These are phyloP conservation scores for Coemansia sp. DNA, from an alignment of 192 early-diverging fungal genomes.

Conservation along the genomic window DNA sequence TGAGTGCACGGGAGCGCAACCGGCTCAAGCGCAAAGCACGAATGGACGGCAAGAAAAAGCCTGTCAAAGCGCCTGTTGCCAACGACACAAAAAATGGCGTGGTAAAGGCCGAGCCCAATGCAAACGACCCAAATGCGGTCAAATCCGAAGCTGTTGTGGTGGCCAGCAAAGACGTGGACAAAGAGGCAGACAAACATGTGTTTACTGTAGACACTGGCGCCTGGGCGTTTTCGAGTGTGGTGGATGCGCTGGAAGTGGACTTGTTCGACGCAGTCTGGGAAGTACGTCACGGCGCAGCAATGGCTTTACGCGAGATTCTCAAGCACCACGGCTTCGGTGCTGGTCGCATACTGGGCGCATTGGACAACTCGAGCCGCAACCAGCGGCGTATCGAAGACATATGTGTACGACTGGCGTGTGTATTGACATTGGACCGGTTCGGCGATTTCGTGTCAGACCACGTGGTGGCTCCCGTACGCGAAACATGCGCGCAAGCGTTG, in stretches of 20 bases:
- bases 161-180: background rate
- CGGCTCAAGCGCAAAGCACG: conserved; percentile 85
- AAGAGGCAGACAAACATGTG: conserved; percentile 53
- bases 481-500: conserved; percentile 84
- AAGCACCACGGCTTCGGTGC: conserved; percentile 82
- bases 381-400: conserved; percentile 83
- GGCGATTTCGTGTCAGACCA: conserved; percentile 96
- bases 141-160: background rate
- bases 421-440: conserved; percentile 93
- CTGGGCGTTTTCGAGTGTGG: conserved; percentile 71
- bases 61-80: conserved; percentile 11
- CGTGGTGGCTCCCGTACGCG: conserved; percentile 92
- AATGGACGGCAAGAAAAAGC: conserved; percentile 69
- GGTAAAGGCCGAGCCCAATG: background rate
- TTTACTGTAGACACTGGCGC: conserved; percentile 71
- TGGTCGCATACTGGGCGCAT: conserved; percentile 62
- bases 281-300: conserved; percentile 90
- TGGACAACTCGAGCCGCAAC: conserved; percentile 67
- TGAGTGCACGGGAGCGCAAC: conserved; percentile 88
- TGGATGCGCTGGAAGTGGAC: conserved; percentile 67
- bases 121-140: too few relatives aligned
- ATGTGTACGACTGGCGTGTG: conserved; percentile 84
- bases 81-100: conserved; percentile 3
- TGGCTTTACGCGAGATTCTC: conserved; percentile 86
- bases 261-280: conserved; percentile 83